These are phyloP conservation scores for Tuber microsphaerosporum DNA, from an alignment of 495 filamentous ascomycete species.

Conservation along the genomic window DNA sequence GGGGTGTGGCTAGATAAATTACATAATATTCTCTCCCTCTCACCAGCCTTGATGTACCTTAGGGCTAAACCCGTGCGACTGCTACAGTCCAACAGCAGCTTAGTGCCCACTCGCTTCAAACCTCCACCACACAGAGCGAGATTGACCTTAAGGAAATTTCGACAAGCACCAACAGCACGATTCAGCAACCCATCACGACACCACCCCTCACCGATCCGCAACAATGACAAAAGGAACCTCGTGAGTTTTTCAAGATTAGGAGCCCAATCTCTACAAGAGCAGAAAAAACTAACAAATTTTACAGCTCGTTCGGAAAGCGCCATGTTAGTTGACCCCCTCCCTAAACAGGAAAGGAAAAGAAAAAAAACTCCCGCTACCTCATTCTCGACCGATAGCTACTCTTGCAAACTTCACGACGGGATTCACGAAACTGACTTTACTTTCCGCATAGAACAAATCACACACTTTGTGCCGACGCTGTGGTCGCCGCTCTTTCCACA, in stretches of 20 bases:
- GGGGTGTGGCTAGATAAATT: neutral
- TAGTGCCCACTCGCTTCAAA: neutral
- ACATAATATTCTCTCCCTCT: neutral
- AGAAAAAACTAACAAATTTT: slow-evolving; percentile 18
- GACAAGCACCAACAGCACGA: slow-evolving; percentile 22
- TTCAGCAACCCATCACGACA: slow-evolving; percentile 28
- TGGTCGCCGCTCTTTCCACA: slow-evolving; percentile 94
- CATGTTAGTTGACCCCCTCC: slow-evolving; percentile 34
- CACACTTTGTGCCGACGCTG: slow-evolving; percentile 99
- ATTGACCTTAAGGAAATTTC: slow-evolving; percentile 22
- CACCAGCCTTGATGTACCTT: neutral
- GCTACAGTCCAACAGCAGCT: neutral
- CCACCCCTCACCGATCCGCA: slow-evolving; percentile 12
- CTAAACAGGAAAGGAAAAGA: slow-evolving; percentile 37
- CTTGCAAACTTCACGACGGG: neutral
- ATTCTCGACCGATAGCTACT: neutral
- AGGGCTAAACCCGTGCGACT: neutral
- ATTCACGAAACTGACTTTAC: slow-evolving; percentile 79
- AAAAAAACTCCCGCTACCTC: slow-evolving; percentile 37
- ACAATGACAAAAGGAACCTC: slow-evolving; percentile 42
- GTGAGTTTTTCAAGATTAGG: slow-evolving; percentile 30
- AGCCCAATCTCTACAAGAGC: neutral
- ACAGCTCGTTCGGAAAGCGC: slow-evolving; percentile 42
- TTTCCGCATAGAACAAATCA: slow-evolving; percentile 99
- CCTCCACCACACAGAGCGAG: neutral